Conservation (phyloP, 148 eudicot species). For the Talinum fruticosum region DNA sequence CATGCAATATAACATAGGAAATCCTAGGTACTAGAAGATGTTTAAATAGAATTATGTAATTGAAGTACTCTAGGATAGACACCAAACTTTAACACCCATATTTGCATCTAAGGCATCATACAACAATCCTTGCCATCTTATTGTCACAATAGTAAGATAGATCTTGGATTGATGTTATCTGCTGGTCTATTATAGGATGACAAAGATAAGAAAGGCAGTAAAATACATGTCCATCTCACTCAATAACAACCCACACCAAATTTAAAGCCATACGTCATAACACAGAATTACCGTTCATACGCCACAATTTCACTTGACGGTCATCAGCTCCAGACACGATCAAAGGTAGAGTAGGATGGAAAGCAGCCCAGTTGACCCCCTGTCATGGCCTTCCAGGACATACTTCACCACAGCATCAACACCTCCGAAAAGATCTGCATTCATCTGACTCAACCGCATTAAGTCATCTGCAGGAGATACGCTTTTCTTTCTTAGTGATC, state of each 20-base stretch:
- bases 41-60: too few relatives aligned
- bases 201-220: not conserved
- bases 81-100: too few relatives aligned
- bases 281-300: slow-evolving; percentile 69
- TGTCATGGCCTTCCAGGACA: slow-evolving; percentile 90
- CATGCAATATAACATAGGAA: too few relatives aligned
- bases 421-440: slow-evolving; percentile 80
- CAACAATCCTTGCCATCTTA: not conserved
- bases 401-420: slow-evolving; percentile 94
- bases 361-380: slow-evolving; percentile 96
- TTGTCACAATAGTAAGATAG: not conserved
- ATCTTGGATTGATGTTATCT: not conserved
- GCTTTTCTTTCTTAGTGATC: slow-evolving; percentile 68
- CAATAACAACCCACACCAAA: not conserved
- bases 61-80: too few relatives aligned
- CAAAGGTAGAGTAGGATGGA: slow-evolving; percentile 85
- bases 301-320: slow-evolving; percentile 93
- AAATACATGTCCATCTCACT: not conserved
- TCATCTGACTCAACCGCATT: slow-evolving; percentile 71
- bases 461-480: slow-evolving; percentile 84
- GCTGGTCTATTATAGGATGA: not conserved
- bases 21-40: too few relatives aligned
- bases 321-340: slow-evolving; percentile 97
- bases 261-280: not conserved
- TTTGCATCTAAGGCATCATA: too few relatives aligned